Evolutionary conservation across 2,329 filamentous ascomycete species (phyloP).

Genomic region (Penicillium concentricum): DNA sequence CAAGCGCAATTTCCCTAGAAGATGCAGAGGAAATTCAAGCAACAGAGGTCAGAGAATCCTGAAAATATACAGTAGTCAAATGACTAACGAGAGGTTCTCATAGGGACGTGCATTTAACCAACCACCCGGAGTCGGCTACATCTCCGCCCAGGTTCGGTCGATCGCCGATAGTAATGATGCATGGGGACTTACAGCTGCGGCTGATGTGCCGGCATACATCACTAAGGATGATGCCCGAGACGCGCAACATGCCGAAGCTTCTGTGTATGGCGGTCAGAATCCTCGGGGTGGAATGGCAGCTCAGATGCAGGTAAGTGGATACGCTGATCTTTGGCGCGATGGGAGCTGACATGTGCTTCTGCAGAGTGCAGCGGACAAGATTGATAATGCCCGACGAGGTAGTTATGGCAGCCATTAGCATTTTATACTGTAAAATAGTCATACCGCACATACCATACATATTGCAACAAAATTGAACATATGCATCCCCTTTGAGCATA

Average conservation of each 20-base stretch:
- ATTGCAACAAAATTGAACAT: background rate
- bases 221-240: constrained; percentile 36
- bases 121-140: constrained; percentile 30
- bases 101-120: constrained; percentile 37
- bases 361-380: constrained; percentile 37
- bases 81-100: background rate
- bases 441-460: background rate
- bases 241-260: constrained; percentile 29
- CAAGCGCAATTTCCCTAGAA: constrained; percentile 32
- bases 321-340: background rate
- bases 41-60: constrained; percentile 25
- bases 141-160: constrained; percentile 33
- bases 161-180: constrained; percentile 36
- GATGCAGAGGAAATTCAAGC: constrained; percentile 35
- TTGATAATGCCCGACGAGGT: constrained; percentile 25
- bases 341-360: constrained; percentile 8
- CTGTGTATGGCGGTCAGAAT: constrained; percentile 32
- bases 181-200: constrained; percentile 23
- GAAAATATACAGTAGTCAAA: background rate
- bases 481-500: background rate
- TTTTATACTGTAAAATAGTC: background rate
- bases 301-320: constrained; percentile 34
- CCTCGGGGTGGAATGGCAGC: constrained; percentile 33
- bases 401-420: constrained; percentile 7
- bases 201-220: constrained; percentile 26